Evolutionary conservation across 345 rosid species (phyloP).

Genomic region (Gossypium arboreum): DNA sequence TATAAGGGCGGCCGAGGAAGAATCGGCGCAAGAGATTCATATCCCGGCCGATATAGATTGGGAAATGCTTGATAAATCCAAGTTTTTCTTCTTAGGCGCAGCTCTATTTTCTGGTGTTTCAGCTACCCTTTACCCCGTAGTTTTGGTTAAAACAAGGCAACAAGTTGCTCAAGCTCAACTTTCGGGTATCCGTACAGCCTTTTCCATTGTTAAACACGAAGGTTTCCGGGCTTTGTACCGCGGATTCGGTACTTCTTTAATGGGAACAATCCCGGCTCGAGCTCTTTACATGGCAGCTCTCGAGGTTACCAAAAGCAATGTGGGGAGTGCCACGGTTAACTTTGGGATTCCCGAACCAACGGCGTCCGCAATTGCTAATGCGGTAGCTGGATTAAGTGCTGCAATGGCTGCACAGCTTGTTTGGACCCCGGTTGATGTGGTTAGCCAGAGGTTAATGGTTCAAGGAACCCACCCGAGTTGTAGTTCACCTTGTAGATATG

Average conservation of each 20-base stretch:
- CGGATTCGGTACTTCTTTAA: conserved; percentile 86
- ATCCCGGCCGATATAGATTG: conserved; percentile 74
- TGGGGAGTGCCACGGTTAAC: conserved; percentile 59
- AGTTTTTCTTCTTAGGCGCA: conserved; percentile 82
- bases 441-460: conserved; percentile 90
- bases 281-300: conserved; percentile 86
- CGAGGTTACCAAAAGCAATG: conserved; percentile 82
- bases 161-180: conserved; percentile 64
- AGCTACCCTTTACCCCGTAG: conserved; percentile 66
- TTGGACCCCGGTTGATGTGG: conserved; percentile 97
- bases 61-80: conserved; percentile 89
- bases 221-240: conserved; percentile 77
- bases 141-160: conserved; percentile 81
- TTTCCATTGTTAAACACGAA: conserved; percentile 52
- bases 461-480: conserved; percentile 45
- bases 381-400: conserved; percentile 73
- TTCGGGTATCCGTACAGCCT: conserved; percentile 49
- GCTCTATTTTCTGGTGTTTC: conserved; percentile 89
- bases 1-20: conserved; percentile 53
- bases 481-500: conserved; percentile 53
- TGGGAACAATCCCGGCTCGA: conserved; percentile 91
- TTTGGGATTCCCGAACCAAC: conserved; percentile 72
- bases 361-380: conserved; percentile 68
- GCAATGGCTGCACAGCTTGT: conserved; percentile 93
- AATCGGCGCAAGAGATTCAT: conserved; percentile 48